Evolutionary conservation across 2,329 filamentous ascomycete genomes (phyloP), one percentile per base, ranked within the genome.

Genomic region (Cyphellophora europaea): DNA sequence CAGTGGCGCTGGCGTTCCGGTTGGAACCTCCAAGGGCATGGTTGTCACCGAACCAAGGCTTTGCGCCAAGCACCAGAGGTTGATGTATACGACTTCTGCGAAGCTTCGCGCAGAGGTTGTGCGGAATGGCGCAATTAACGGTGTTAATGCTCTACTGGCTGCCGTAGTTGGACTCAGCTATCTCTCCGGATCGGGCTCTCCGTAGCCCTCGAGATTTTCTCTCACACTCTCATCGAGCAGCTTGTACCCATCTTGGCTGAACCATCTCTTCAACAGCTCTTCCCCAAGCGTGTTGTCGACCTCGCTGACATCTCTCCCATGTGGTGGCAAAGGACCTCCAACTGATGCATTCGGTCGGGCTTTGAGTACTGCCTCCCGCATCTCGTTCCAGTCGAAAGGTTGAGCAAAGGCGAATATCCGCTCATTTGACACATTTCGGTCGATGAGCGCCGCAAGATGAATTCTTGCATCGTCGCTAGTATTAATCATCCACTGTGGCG

Each of bases 331-430:
- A 27, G 30, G 11, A 32, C 37, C 16, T 33, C 18, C 33, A 68
- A 60, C 11, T 35, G 27, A 15, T 6, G 10, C 27, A 29, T 12
- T 14, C 3, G 27, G 12, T 2, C 23, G 18, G 21, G 29, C 11
- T 39, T 17, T 19, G 69, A 67, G 29, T 57, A 57, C 5, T 59
- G 19, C 28, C 57, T 55, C 16, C 6, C 69, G 42, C 3, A 58
- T 44, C 2, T 61, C 47, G 13, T 69, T 67, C 52, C 61, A 69
- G 30, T 57, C 69, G 36, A 59, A 67, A 0, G 59, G 61, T 2
- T 59, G 53, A 0, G 66, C 69, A 35, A 69, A 72, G 1, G 57
- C 73, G 45, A 76, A 73, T 6, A 79, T 49, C 2, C 74, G 63
- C 45, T 77, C 64, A 0, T 59, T 58, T 2, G 53, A 40, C 0